Base-by-base conservation (phyloP, 2,329 filamentous ascomycete genomes). In the Cercospora brassicicola region DNA sequence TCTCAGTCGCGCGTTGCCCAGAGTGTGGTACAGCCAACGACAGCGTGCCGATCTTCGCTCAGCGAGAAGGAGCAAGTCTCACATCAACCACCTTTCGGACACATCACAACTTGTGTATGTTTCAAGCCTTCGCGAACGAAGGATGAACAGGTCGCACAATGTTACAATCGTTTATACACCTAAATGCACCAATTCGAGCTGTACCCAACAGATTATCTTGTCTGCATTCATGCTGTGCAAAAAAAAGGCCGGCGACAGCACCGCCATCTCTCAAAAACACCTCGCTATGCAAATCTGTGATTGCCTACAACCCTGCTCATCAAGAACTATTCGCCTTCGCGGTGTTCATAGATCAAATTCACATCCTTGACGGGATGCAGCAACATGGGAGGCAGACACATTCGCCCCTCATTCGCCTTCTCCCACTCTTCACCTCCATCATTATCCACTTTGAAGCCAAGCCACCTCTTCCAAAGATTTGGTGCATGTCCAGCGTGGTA, bases 381-480 rank as follows among this genome's bases (percentile, higher is more conserved):
- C 45, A 85, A 70, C 78, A 84, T 79, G 2, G 73, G 81, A 0
- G 82, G 82, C 56, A 84, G 69, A 76, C 83, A 85, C 82, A 85
- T 84, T 15, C 83, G 72, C 0, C 83, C 83, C 71, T 84, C 83
- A 20, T 72, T 69, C 11, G 75, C 78, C 42, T 80, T 66, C 74
- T 85, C 83, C 45, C 78, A 77, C 59, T 81, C 75, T 72, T 81
- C 79, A 0, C 83, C 83, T 0, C 83, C 83, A 76, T 84, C 83
- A 51, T 80, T 80, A 71, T 85, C 83, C n/a, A 85, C 82, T 66
- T 81, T 82, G 67, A 83, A 83, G 0, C 86, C 86, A 45, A 87
- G 73, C 86, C 86, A 88, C 8, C 85, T 73, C 74, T 83, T 83
- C 83, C 84, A 88, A 33, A 88, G 68, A 73, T 86, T 86, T 4